These are phyloP conservation scores for Colletotrichum lini DNA, from an alignment of 2,329 filamentous ascomycete genomes.

Conservation along the genomic window DNA sequence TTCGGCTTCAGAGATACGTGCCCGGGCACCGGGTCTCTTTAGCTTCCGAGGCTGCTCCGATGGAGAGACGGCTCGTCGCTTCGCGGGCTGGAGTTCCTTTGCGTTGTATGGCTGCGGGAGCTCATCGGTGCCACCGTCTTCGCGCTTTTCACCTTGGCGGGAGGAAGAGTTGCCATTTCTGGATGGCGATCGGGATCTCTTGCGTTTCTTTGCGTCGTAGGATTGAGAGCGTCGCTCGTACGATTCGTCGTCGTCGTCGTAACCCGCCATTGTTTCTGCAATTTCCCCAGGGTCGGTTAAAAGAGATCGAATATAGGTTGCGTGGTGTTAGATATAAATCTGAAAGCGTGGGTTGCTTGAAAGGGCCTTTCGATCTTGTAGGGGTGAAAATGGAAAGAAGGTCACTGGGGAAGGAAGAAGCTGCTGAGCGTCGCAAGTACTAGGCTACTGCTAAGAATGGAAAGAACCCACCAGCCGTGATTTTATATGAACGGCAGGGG, in stretches of 20 bases:
- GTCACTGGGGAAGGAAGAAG: constrained; percentile 17
- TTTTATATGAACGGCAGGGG: background rate
- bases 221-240: constrained; percentile 43
- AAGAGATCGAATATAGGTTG: too few species aligned
- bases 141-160: constrained; percentile 43
- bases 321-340: background rate
- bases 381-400: background rate
- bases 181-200: constrained; percentile 53
- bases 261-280: constrained; percentile 42
- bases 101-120: constrained; percentile 74
- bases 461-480: constrained; percentile 7
- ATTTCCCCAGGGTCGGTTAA: background rate
- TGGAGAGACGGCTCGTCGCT: constrained; percentile 69
- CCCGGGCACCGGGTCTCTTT: constrained; percentile 77
- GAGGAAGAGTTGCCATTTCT: constrained; percentile 39
- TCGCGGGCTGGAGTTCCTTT: constrained; percentile 69
- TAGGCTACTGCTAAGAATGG: constrained; percentile 7
- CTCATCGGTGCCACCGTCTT: constrained; percentile 55
- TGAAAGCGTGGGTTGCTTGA: too few species aligned
- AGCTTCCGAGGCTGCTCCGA: constrained; percentile 73
- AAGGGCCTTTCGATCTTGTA: background rate
- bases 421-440: constrained; percentile 24
- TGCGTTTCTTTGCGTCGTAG: constrained; percentile 60
- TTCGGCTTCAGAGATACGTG: constrained; percentile 77
- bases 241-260: constrained; percentile 31